Base-by-base conservation (phyloP, 306 rosid species). In the Quercus aquifolioides region DNA sequence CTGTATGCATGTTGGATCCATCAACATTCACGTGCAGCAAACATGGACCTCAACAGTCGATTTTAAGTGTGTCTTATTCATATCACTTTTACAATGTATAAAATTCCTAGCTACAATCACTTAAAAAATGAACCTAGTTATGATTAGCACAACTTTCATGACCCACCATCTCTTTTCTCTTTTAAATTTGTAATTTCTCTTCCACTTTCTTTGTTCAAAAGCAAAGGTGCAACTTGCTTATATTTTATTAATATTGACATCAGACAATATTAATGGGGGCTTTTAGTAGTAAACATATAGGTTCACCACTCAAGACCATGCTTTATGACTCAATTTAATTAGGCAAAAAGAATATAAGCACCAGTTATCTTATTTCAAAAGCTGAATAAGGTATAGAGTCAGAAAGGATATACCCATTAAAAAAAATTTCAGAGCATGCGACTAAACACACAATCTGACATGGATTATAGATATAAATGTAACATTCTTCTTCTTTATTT, bases 21-120 rank as follows among this genome's bases (percentile, higher is more conserved):
- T 78, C 54, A 69, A 62, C 72, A 78, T 9, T 15, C 74, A 75
- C 63, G 81, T 26, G 78, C 67, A 62, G 68, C n/a, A 28, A n/a
- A 71, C 57, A 46, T 54, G 14, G 67, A 55, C 59, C 25, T 38
- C 54, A 56, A 15, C 6, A 28, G 9, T 51, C 18, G 28, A 33
- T 6, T 31, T 25, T 15, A 20, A 41, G 11, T 7, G 71, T 56
- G 75, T 55, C 35, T 56, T 25, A 74, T 38, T 55, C 52, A 65
- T 41, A 41, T 18, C 26, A 28, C 11, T 9, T 19, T 19, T 19
- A 68, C 41, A 23, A 35, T 12, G 5, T 49, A 49, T 35, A 59
- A 59, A 59, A 13, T 3, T 23, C 65, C 33, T 35, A 68, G 49
- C 13, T 17, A 9, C 49, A 3, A 8, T n/a, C 11, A 17, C 72